phyloP scores from a whole-genome alignment of 1,139 yeast species.

The Yamadazyma pseudoaaseri region DNA sequence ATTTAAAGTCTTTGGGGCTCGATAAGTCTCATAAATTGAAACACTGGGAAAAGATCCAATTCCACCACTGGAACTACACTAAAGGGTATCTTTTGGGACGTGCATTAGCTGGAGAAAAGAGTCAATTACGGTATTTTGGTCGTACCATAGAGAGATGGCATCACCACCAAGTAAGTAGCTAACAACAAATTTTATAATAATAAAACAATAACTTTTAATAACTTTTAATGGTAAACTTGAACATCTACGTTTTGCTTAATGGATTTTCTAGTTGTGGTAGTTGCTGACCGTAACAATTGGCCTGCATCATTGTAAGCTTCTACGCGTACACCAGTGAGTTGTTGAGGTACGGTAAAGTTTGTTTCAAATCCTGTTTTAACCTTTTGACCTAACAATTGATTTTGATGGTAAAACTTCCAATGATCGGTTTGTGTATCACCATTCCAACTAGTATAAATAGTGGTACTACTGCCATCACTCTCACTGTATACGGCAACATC shows the following conservation, averaged over 20 bases:
- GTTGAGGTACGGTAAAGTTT: conserved; percentile 9
- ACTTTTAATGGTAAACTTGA: too few species aligned
- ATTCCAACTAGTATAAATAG: conserved; percentile 36
- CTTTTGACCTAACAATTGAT: conserved; percentile 20
- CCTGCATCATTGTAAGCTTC: conserved; percentile 24
- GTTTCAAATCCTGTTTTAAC: conserved; percentile 31
- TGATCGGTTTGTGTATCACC: conserved; percentile 34
- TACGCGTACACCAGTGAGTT: conserved; percentile 15
- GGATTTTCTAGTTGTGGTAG: too few species aligned
- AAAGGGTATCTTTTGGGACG: conserved; percentile 39
- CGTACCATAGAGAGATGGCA: conserved; percentile 43
- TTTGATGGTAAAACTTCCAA: conserved; percentile 24
- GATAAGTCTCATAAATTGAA: conserved; percentile 17
- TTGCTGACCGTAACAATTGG: too few species aligned
- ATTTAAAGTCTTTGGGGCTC: conserved; percentile 25
- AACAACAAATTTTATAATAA: too few species aligned
- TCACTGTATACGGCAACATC: conserved; percentile 26
- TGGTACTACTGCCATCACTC: conserved; percentile 15
- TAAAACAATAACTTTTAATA: too few species aligned
- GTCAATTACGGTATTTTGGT: conserved; percentile 28
- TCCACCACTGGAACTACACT: conserved; percentile 35
- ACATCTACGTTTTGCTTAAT: too few species aligned
- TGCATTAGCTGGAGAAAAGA: conserved; percentile 32
- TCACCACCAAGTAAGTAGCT: too few species aligned
- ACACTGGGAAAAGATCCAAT: conserved; percentile 34